Evolutionary conservation across 2,329 filamentous ascomycete species (phyloP), one percentile per base, ranked within the genome.

Genomic region (Diaporthe sp.): DNA sequence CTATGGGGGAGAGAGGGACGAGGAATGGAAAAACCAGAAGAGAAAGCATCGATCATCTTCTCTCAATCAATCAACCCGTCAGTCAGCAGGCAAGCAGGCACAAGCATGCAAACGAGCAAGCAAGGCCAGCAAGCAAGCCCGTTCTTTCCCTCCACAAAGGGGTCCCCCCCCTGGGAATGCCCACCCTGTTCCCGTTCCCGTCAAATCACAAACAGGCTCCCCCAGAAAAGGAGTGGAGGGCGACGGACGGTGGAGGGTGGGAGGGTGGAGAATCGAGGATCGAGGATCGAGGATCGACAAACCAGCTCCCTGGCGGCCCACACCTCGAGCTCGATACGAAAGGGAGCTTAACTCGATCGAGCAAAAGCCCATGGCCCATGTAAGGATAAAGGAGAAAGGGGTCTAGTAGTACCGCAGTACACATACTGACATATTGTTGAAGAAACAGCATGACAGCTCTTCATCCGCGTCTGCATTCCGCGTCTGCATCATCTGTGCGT

Each of bases 261-360:
- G 35, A 40, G 35, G 57, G 55, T n/a, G 22, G 35, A n/a, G 55
- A 22, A 33, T 50, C 17, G 42, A 50, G 61, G 19, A 47, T 25
- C 40, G 42, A 67, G 64, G 45, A 67, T 67, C 42, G 64, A 38
- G 45, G 45, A 67, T 67, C 64, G 64, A 52, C 42, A 19, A 25
- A 35, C 42, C 45, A 50, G 17, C 28, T 17, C 45, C 45, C 22
- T 67, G 22, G 22, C 22, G 61, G 45, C 61, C 61, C 61, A 67
- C 64, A 67, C 64, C 64, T 28, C 3, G 12, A 35, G 7, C 42
- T 71, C 69, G 69, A 71, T 71, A 71, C 71, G 71, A 73, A 57
- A 30, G 38, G 50, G 42, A 50, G 55, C 69, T 61, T 71, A 38
- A 71, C 69, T 70, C 35, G 15, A 60, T 61, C 30, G 35, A 60